Evolutionary conservation across 305 asterid species (phyloP).

Genomic region (Rubia peregrina): DNA sequence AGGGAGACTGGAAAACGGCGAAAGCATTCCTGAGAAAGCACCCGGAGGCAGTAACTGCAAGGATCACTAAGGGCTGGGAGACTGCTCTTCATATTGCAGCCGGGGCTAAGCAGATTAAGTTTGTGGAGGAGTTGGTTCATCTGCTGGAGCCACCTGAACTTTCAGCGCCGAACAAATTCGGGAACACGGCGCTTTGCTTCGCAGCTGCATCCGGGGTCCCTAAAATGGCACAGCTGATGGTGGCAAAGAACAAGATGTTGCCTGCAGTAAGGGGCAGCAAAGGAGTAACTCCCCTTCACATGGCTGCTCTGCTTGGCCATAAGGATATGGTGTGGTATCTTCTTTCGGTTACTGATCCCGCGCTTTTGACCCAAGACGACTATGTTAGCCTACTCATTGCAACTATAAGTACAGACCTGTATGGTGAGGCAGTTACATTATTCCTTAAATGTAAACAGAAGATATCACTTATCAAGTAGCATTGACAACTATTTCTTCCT

Average conservation of each 20-base stretch:
- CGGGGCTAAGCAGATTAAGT: constrained; percentile 22
- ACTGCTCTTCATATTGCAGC: constrained; percentile 41
- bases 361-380: constrained; percentile 21
- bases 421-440: constrained; percentile 18
- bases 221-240: constrained; percentile 27
- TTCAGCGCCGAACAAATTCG: constrained; percentile 18
- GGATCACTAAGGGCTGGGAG: constrained; percentile 26
- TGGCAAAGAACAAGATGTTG: constrained; percentile 16
- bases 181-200: constrained; percentile 34
- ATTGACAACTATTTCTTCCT: background rate
- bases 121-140: constrained; percentile 28
- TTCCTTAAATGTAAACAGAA: background rate
- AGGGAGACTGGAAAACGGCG: constrained; percentile 39
- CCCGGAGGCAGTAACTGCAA: constrained; percentile 13
- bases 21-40: constrained; percentile 14
- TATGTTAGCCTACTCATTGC: constrained; percentile 22
- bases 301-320: constrained; percentile 30
- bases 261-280: constrained; percentile 32
- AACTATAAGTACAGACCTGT: constrained; percentile 24
- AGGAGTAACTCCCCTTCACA: constrained; percentile 27
- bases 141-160: constrained; percentile 22
- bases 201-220: constrained; percentile 34
- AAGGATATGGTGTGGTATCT: constrained; percentile 32
- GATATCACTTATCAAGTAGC: background rate
- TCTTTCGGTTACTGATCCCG: constrained; percentile 21